Conservation (phyloP, 495 filamentous ascomycete species). For the Aspergillus cristatus region DNA sequence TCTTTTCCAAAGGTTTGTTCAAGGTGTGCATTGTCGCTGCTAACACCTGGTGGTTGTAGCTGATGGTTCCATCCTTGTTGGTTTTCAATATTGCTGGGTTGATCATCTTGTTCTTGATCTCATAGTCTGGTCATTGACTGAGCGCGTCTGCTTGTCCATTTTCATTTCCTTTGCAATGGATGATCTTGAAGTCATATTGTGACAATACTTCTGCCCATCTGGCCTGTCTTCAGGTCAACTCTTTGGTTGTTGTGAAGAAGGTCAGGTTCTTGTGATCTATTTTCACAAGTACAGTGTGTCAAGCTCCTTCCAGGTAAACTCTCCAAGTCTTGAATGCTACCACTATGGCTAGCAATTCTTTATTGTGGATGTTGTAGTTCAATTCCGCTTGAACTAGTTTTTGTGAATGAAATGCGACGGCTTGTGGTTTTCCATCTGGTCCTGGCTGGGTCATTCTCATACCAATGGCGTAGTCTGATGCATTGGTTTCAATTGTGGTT, state of each 20-base stretch:
- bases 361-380: conserved; percentile 2
- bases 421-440: conserved; percentile 1
- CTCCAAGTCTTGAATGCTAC: conserved; percentile 2
- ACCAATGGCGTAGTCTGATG: not conserved
- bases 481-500: not conserved
- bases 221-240: conserved; percentile 8
- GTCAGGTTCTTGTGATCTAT: conserved; percentile 14
- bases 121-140: conserved; percentile 9
- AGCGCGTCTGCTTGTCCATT: conserved; percentile 7
- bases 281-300: conserved; percentile 6
- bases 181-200: conserved; percentile 8
- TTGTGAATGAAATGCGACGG: not conserved
- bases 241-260: conserved; percentile 12
- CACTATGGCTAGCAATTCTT: conserved; percentile 3
- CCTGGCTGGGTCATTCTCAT: not conserved
- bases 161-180: conserved; percentile 9
- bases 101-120: conserved; percentile 2
- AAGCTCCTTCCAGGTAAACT: conserved; percentile 5
- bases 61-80: conserved; percentile 3
- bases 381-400: not conserved
- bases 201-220: conserved; percentile 6
- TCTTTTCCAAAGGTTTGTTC: not conserved
- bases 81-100: conserved; percentile 4
- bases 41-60: conserved; percentile 3
- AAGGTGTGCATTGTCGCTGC: not conserved